Percentiles rank a stretch among this genome's conserved stretches.
Evolutionary conservation across 1,284 basidiomycete genomes (phyloP).

Genomic region (Moniliophthora roreri): DNA sequence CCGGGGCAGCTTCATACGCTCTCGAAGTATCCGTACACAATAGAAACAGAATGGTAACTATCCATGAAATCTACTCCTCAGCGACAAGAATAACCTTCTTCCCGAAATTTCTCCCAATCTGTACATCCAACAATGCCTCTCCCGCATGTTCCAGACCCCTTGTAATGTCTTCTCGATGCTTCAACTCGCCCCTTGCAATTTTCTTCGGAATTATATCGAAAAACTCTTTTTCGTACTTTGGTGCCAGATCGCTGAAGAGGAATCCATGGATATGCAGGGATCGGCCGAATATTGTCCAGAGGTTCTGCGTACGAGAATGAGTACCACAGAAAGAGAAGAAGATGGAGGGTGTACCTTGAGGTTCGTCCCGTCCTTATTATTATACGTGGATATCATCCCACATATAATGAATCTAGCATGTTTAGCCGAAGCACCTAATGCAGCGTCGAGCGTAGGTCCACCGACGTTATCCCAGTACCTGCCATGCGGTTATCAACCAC

Average conservation of each 20-base stretch:
- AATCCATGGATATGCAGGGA: constrained; percentile 53
- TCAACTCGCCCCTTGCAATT: constrained; percentile 46
- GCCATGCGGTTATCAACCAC: neutral
- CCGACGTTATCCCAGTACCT: constrained; percentile 42
- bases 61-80: constrained; percentile 11
- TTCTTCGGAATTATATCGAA: constrained; percentile 45
- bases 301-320: constrained; percentile 5
- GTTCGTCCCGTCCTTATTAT: neutral
- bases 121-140: constrained; percentile 40
- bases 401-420: constrained; percentile 14
- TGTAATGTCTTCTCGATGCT: constrained; percentile 44
- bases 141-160: constrained; percentile 39
- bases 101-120: constrained; percentile 44
- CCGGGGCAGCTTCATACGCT: no score
- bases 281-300: constrained; percentile 36
- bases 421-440: constrained; percentile 17
- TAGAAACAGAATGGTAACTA: neutral
- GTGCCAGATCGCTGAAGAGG: constrained; percentile 36
- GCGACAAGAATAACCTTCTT: constrained; percentile 41
- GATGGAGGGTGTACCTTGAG: neutral
- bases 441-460: constrained; percentile 24
- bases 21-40: no score
- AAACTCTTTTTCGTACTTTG: constrained; percentile 28
- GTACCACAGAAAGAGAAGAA: neutral
- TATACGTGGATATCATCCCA: constrained; percentile 9